Base-by-base conservation (phyloP, 208 protist genomes). In the Leptomonas seymouri region DNA sequence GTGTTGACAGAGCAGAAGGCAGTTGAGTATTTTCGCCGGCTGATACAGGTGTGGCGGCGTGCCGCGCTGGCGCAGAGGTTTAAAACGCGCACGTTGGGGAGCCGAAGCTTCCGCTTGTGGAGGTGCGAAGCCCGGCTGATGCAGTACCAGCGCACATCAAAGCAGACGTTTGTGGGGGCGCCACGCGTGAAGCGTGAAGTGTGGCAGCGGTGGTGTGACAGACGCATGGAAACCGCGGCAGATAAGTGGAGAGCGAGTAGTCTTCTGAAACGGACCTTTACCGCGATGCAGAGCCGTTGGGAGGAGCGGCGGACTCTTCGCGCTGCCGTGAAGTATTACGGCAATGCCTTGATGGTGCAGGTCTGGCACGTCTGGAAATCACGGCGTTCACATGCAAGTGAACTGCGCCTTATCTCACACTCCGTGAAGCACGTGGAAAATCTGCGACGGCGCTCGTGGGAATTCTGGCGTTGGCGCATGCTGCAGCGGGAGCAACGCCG, bases 1-100 rank as follows among this genome's bases (percentile, higher is more conserved):
- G 23, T 44, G 45, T 62, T 82, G 53, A 67, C 77, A 39, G 54
- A 73, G 51, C 50, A 64, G 55, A 75, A 78, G 28, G 60, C 58
- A 8, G 21, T 76, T 20, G 28, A 44, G 57, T 62, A 66, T 20
- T 71, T 78, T 31, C 55, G 50, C 20, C 25, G 28, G 7, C 48
- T 69, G 0, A 60, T 83, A 7, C 49, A 45, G 23, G 53, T 39
- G 6, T 84, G 78, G 78, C 59, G 46, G 2, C 53, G 31, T 20
- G 67, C 74, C 6, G 53, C 62, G 7, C 34, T 62, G 34, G 72
- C 51, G 12, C 55, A 66, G 1, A 30, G 20, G 5, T 78, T 80
- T 65, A 51, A 30, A 20, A 23, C 73, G 49, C 51, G 18, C 11
- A 72, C 67, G 1, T 3, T 73, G 3, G 81, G 67, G 20, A 20